phyloP scores from a whole-genome alignment of 2,329 filamentous ascomycete genomes.

The Huntiella decipiens region DNA sequence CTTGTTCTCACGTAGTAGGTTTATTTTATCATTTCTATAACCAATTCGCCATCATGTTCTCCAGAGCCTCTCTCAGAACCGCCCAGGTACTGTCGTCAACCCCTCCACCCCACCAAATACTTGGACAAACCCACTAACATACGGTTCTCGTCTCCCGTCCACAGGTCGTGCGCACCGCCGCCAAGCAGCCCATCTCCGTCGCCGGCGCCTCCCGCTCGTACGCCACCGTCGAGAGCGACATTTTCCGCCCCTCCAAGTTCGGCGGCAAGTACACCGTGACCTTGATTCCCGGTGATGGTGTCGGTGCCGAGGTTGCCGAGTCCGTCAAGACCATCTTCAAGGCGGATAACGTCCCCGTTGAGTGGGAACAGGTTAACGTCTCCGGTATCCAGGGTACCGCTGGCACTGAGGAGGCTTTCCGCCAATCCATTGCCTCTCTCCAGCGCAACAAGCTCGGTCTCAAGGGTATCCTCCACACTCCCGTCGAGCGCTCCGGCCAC shows the following conservation, averaged over 20 bases:
- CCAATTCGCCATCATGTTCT: conserved; percentile 29
- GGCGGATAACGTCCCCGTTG: conserved; percentile 94
- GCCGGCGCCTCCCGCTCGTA: conserved; percentile 32
- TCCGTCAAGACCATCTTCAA: conserved; percentile 99
- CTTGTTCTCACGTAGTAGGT: conserved; percentile 1
- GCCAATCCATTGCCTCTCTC: conserved; percentile 84
- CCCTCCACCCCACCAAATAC: too few relatives aligned
- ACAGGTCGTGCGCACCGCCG: conserved; percentile 34
- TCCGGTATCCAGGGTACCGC: conserved; percentile 64
- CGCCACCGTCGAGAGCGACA: conserved; percentile 77
- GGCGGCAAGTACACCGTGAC: conserved; percentile 99
- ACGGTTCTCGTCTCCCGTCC: conserved; percentile 11
- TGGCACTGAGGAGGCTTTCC: conserved; percentile 84
- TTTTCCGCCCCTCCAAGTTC: conserved; percentile 98
- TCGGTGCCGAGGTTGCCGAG: conserved; percentile 93
- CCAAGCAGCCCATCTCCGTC: conserved; percentile 19
- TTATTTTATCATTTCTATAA: conserved; percentile 11
- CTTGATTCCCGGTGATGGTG: conserved; percentile 95
- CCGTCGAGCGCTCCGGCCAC: conserved; percentile 89
- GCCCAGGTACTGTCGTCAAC: conserved; percentile 29
- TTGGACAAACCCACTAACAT: conserved; percentile 13
- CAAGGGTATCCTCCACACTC: conserved; percentile 97
- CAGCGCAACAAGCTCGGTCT: conserved; percentile 97
- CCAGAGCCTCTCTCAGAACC: conserved; percentile 35
- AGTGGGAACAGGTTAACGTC: conserved; percentile 97